Percentiles rank a stretch among this genome's conserved stretches.
Conservation (phyloP, 148 eudicot genomes). For the Arbutus unedo region DNA sequence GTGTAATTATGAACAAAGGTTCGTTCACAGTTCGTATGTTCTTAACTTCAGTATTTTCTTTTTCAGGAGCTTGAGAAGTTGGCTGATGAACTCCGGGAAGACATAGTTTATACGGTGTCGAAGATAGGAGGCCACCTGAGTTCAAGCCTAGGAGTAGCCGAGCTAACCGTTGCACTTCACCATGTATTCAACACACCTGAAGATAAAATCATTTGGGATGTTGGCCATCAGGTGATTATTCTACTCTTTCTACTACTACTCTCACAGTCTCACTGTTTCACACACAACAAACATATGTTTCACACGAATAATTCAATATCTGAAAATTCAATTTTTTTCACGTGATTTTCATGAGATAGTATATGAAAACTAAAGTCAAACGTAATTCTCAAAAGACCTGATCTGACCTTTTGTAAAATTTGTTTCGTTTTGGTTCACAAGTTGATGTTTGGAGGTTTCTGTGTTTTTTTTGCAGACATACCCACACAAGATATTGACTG, state of each 20-base stretch:
- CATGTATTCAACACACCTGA: slow-evolving; percentile 72
- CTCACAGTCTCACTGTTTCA: too few species aligned
- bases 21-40: too few species aligned
- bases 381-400: too few species aligned
- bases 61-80: slow-evolving; percentile 63
- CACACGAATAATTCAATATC: too few species aligned
- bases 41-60: too few species aligned
- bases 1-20: too few species aligned
- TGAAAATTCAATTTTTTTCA: too few species aligned
- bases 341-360: too few species aligned
- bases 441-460: background rate
- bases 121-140: slow-evolving; percentile 76
- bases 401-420: too few species aligned
- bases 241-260: background rate
- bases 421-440: too few species aligned
- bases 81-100: slow-evolving; percentile 62
- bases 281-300: too few species aligned
- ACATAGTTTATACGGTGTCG: slow-evolving; percentile 55
- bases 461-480: slow-evolving; percentile 50
- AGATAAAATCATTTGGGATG: slow-evolving; percentile 76
- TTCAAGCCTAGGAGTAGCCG: slow-evolving; percentile 75
- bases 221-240: slow-evolving; percentile 70
- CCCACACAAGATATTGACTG: slow-evolving; percentile 74
- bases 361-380: too few species aligned
- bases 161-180: slow-evolving; percentile 71